Conservation (phyloP, 495 filamentous ascomycete species). For the Terfezia boudieri region DNA sequence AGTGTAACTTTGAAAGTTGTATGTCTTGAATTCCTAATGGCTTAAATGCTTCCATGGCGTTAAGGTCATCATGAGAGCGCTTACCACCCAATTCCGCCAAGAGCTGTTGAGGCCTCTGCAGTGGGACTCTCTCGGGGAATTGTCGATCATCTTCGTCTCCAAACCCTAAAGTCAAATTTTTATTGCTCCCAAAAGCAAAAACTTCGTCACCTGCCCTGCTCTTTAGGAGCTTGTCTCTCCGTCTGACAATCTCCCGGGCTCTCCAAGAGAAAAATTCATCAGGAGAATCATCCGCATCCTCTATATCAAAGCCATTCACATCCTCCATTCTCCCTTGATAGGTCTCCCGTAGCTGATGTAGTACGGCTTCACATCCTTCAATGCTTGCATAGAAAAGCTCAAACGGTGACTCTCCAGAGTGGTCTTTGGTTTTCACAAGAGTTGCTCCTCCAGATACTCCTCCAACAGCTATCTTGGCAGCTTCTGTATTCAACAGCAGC, state of each 20-base stretch:
- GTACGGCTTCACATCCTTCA: conserved; percentile 22
- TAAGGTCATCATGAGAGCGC: conserved; percentile 27
- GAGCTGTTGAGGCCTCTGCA: conserved; percentile 64
- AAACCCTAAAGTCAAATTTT: conserved; percentile 77
- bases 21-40: conserved; percentile 13
- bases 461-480: conserved; percentile 19
- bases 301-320: conserved; percentile 17
- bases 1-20: conserved; percentile 70
- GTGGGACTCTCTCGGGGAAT: conserved; percentile 57
- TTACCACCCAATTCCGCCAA: conserved; percentile 35
- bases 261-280: conserved; percentile 11
- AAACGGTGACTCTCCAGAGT: conserved; percentile 82
- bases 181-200: conserved; percentile 85
- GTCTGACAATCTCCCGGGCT: neutral
- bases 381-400: conserved; percentile 76
- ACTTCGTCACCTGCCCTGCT: conserved; percentile 52
- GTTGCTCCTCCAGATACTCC: conserved; percentile 37
- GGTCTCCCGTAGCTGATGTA: conserved; percentile 15
- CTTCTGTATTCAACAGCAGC: conserved; percentile 53
- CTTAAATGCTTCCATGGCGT: conserved; percentile 11
- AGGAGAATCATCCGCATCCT: conserved; percentile 20
- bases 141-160: conserved; percentile 86
- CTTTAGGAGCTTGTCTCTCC: conserved; percentile 2
- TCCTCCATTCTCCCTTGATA: conserved; percentile 7
- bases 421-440: conserved; percentile 75